A percentile compares a stretch with the other conserved stretches of the same genome.
Conservation (phyloP, 2,329 filamentous ascomycete genomes). For the Fusarium sp. region DNA sequence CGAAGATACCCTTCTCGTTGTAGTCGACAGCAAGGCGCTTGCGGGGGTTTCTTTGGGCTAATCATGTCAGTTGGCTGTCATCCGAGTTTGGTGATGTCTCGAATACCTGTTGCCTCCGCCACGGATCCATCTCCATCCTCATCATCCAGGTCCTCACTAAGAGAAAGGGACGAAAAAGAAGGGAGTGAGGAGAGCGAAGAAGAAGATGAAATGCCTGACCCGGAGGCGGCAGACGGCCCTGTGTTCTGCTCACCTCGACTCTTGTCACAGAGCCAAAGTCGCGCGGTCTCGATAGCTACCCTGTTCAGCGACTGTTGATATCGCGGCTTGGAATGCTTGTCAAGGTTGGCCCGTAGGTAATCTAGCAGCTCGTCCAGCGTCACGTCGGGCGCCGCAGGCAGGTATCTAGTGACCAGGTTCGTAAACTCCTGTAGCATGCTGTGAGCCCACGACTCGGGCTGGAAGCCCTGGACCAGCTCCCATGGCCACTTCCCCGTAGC, state of each 20-base stretch:
- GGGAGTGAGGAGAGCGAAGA: not conserved
- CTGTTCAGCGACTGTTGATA: not conserved
- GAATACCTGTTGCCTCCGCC: not conserved
- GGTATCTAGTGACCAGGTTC: not conserved
- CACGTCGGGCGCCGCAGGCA: not conserved
- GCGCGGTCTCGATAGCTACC: not conserved
- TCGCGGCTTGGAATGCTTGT: not conserved
- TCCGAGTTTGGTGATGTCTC: too few relatives aligned
- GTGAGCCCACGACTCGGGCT: not conserved
- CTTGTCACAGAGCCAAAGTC: slow-evolving; percentile 9
- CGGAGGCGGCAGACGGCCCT: too few relatives aligned
- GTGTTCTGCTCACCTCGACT: too few relatives aligned
- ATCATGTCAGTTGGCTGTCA: not conserved
- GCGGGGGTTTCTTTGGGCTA: not conserved
- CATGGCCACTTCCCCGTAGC: slow-evolving; percentile 15
- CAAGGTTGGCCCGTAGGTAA: not conserved
- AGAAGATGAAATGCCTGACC: too few relatives aligned
- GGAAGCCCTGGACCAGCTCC: slow-evolving; percentile 1
- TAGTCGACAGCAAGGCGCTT: not conserved
- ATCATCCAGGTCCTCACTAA: not conserved
- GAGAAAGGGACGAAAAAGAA: not conserved
- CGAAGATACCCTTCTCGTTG: too few relatives aligned
- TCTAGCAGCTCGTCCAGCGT: not conserved
- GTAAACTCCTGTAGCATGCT: not conserved
- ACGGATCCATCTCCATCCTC: not conserved